A percentile compares a stretch with the other conserved stretches of the same genome.
These are phyloP conservation scores for Breviolum minutum DNA, from an alignment of 73 alveolate genomes.

Conservation along the genomic window DNA sequence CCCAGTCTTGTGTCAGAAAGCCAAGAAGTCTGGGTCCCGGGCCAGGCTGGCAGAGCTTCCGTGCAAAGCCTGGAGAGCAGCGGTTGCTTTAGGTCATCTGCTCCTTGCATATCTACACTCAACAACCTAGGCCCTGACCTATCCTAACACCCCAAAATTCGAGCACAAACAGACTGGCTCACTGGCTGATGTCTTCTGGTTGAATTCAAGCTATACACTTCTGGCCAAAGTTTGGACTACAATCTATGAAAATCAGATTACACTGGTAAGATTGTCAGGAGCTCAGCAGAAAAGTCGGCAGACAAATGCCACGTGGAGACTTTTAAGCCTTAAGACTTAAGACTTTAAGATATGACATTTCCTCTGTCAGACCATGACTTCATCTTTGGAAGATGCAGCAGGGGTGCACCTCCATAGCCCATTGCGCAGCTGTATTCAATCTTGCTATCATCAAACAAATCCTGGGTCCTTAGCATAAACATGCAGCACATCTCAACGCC, in stretches of 20 bases:
- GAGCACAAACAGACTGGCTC: background rate
- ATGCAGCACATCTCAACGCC: background rate
- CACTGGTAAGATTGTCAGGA: background rate
- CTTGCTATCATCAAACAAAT: slow-evolving; percentile 45
- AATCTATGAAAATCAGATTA: background rate
- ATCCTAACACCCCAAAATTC: too few relatives aligned
- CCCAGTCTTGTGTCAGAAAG: background rate
- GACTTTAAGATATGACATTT: too few relatives aligned
- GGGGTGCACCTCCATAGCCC: slow-evolving; percentile 52
- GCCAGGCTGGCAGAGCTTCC: slow-evolving; percentile 87
- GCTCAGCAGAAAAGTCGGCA: background rate
- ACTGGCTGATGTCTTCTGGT: background rate
- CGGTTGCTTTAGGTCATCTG: too few relatives aligned
- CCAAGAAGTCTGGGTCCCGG: background rate
- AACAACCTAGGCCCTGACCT: too few relatives aligned
- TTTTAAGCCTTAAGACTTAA: too few relatives aligned
- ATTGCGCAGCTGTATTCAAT: slow-evolving; percentile 55
- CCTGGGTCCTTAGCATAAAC: slow-evolving; percentile 22
- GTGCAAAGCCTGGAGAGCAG: slow-evolving; percentile 20
- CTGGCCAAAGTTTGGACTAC: background rate
- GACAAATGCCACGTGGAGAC: too few relatives aligned
- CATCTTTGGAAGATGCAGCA: background rate
- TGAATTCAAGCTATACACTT: background rate
- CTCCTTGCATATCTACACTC: too few relatives aligned
- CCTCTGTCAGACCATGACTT: too few relatives aligned